Percentiles rank a stretch among this genome's conserved stretches.
Evolutionary conservation across 208 protist species (phyloP).

Genomic region (Borovskyia barvae): DNA sequence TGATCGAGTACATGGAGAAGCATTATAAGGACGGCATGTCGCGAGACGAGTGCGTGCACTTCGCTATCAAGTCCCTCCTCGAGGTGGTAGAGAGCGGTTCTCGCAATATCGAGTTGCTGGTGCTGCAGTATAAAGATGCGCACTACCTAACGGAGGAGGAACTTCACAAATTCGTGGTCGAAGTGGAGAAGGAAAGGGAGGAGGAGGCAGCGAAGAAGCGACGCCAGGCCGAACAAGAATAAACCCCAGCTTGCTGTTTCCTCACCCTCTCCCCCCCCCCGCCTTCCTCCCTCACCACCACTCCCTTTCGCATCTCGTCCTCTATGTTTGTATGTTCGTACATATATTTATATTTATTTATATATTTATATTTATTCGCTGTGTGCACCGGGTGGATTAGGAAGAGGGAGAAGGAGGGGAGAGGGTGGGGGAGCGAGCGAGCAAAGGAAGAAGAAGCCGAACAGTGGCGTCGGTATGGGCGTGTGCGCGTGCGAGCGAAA

Average conservation of each 20-base stretch:
- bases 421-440: no score
- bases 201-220: conserved; percentile 81
- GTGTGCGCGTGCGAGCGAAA: no score
- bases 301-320: not conserved
- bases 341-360: no score
- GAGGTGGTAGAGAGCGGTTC: conserved; percentile 95
- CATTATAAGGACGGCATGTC: conserved; percentile 93
- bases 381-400: no score
- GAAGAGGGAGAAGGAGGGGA: no score
- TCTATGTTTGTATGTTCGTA: not conserved
- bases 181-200: conserved; percentile 88
- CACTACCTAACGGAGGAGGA: conserved; percentile 78
- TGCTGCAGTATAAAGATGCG: conserved; percentile 67
- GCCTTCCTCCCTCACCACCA: not conserved
- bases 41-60: conserved; percentile 94
- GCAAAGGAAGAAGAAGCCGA: no score
- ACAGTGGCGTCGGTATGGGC: no score
- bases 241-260: conserved; percentile 1
- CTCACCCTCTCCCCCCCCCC: no score
- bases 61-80: conserved; percentile 97
- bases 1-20: conserved; percentile 99
- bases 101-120: conserved; percentile 89
- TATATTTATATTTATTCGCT: no score
- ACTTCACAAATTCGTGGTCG: conserved; percentile 71
- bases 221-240: conserved; percentile 82